Conservation (phyloP, 257 asterid species). For the Solanum neorickii region DNA sequence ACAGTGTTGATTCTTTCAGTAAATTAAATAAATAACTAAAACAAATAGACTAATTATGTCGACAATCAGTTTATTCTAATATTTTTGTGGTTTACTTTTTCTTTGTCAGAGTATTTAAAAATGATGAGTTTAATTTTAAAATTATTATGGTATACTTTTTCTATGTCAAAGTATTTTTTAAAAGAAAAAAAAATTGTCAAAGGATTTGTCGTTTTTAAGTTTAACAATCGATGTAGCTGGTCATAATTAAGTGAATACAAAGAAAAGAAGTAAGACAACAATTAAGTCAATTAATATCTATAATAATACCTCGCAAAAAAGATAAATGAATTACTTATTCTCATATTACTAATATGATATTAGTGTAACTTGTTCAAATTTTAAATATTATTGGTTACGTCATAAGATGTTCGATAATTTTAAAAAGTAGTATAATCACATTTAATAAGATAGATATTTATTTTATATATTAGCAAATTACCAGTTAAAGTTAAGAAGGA, state of each 20-base stretch:
- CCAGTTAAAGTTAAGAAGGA: not conserved
- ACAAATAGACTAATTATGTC: not conserved
- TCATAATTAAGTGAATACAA: too few species aligned
- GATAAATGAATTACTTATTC: not conserved
- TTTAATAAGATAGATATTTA: not conserved
- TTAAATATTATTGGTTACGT: not conserved
- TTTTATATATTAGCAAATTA: not conserved
- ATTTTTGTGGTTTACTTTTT: not conserved
- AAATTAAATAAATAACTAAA: not conserved
- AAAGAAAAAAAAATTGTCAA: not conserved
- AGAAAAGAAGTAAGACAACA: too few species aligned
- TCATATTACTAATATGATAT: too few species aligned
- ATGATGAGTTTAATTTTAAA: not conserved
- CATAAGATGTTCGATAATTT: not conserved
- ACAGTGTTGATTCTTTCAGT: not conserved
- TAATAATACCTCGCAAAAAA: not conserved
- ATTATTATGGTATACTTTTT: not conserved
- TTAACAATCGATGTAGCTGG: not conserved
- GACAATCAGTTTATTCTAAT: not conserved
- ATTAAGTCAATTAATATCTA: not conserved
- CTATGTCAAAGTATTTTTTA: not conserved
- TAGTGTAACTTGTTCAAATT: not conserved
- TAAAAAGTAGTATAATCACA: not conserved
- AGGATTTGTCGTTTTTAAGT: not conserved
- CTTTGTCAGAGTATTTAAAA: not conserved